Evolutionary conservation across 1,284 basidiomycete genomes (phyloP), one percentile per base, ranked within the genome.

Genomic region (Cutaneotrichosporon cavernicola): DNA sequence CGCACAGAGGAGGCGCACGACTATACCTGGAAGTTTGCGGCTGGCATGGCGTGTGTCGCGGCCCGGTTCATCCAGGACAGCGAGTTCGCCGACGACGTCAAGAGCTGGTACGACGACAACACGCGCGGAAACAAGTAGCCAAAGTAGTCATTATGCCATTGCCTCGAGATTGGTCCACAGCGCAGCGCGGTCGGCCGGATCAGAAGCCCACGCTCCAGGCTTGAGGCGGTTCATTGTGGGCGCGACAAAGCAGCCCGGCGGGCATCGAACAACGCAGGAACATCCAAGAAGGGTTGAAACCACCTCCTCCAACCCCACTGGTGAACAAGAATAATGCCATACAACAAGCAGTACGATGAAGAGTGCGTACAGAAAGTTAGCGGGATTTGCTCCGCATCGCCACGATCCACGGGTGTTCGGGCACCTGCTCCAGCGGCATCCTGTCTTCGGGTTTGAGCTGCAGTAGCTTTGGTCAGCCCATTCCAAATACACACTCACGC

Each of bases 351-450:
- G 34, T 49, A 26, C 47, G 10, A 49, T 22, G 34, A 49, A 8
- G 21, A 8, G 18, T 49, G 21, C 9, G 22, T 22, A 26, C 7
- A 49, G 21, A 49, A 43, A 43, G 40, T 13, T 43, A 43, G 10
- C 16, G 5, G 11, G 14, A 9, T n/a, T 18, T 18, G 43, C 43
- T 16, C 18, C 5, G 8, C 14, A 34, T 30, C 31, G 30, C 55
- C 22, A 8, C 21, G 22, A 98, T 89, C 95, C 95, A 98, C 10
- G 91, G 90, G 73, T 97, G 94, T 11, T 82, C 81, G 32, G 88
- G 83, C 21, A 96, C 94, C 21, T 92, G 86, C 1, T 81, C 79
- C 10, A 97, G 85, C 0, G 92, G 84, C 16, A 97, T 70, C 2
- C 96, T 87, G 57, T 89, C 85, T 69, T 88, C 84, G 0, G 95